phyloP scores from a whole-genome alignment of 495 filamentous ascomycete species.

The Ramalina intermedia region DNA sequence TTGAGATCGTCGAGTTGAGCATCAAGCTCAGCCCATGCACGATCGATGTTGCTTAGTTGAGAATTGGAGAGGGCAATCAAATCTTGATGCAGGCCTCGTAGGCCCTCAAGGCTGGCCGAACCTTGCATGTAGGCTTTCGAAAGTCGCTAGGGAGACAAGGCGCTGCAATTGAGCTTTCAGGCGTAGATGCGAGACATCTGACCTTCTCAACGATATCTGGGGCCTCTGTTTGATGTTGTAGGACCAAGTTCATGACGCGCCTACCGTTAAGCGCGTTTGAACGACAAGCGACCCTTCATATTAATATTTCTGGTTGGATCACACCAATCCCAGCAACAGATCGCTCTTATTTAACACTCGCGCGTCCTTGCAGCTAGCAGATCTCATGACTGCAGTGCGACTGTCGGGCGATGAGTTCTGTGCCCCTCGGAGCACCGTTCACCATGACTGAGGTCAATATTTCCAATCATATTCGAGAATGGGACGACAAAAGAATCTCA shows the following conservation, averaged over 20 bases:
- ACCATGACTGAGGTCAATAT: neutral
- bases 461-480: neutral
- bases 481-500: neutral
- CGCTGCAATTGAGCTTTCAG: too few relatives aligned
- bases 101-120: slow-evolving; percentile 44
- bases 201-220: too few relatives aligned
- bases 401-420: neutral
- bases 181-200: too few relatives aligned
- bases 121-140: slow-evolving; percentile 40
- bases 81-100: slow-evolving; percentile 67
- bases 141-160: too few relatives aligned
- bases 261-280: too few relatives aligned
- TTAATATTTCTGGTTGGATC: too few relatives aligned
- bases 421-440: neutral
- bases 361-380: too few relatives aligned
- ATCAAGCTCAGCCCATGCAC: slow-evolving; percentile 52
- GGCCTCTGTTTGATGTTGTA: too few relatives aligned
- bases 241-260: too few relatives aligned
- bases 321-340: slow-evolving; percentile 7
- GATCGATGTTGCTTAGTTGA: slow-evolving; percentile 45
- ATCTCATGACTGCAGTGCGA: too few relatives aligned
- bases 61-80: slow-evolving; percentile 51
- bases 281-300: too few relatives aligned
- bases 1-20: slow-evolving; percentile 55
- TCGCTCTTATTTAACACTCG: neutral